Evolutionary conservation across 176 grass and related monocot genomes (phyloP).

Genomic region (Leersia perrieri): DNA sequence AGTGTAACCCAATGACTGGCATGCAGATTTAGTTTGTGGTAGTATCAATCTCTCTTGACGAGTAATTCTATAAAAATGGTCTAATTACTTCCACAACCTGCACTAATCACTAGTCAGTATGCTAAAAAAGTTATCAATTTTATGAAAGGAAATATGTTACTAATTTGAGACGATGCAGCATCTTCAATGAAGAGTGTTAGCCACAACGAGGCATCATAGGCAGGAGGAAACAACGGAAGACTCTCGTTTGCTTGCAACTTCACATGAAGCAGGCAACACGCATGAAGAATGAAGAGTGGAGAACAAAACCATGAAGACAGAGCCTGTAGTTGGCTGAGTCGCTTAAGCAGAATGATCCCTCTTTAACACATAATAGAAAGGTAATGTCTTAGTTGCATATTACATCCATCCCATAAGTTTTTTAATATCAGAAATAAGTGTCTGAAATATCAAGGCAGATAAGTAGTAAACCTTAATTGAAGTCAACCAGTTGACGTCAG

Average conservation of each 20-base stretch:
- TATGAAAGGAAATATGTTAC: constrained; percentile 32
- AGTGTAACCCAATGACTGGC: not conserved
- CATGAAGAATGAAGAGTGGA: constrained; percentile 53
- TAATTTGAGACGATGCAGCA: constrained; percentile 40
- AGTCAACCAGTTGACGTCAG: constrained; percentile 69
- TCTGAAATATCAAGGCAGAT: constrained; percentile 46
- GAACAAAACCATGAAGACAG: constrained; percentile 84
- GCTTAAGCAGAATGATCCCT: constrained; percentile 79
- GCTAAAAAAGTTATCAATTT: constrained; percentile 31
- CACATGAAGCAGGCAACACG: constrained; percentile 38
- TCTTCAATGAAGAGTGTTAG: constrained; percentile 36
- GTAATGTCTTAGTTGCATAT: constrained; percentile 71
- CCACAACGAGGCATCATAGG: constrained; percentile 26
- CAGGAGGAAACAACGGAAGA: constrained; percentile 38
- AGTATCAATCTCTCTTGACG: not conserved
- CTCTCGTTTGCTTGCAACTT: constrained; percentile 35
- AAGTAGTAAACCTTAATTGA: constrained; percentile 88
- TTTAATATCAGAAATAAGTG: constrained; percentile 36
- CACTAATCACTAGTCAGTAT: constrained; percentile 32
- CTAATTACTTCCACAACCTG: constrained; percentile 12
- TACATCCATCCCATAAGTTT: constrained; percentile 48
- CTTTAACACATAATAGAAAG: constrained; percentile 82
- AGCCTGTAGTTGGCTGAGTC: constrained; percentile 57
- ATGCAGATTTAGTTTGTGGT: constrained; percentile 25
- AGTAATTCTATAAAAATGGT: constrained; percentile 11